These are phyloP conservation scores for Gossypium ekmanianum DNA, from an alignment of 345 rosid genomes.

Conservation along the genomic window DNA sequence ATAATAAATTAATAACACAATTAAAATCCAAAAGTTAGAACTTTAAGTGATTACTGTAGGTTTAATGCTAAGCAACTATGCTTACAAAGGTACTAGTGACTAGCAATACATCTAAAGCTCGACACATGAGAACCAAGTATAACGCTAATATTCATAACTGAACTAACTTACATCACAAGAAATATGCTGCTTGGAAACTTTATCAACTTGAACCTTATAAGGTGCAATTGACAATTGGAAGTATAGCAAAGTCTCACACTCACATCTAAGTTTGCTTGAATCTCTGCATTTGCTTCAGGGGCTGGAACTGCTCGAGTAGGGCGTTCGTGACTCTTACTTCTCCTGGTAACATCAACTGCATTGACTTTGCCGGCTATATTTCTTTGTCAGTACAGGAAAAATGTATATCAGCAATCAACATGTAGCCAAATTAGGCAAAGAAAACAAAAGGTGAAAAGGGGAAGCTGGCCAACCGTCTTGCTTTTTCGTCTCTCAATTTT, in stretches of 20 bases:
- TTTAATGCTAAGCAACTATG: not conserved
- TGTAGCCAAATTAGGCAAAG: constrained; percentile 10
- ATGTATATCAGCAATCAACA: constrained; percentile 22
- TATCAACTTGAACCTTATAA: not conserved
- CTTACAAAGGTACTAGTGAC: not conserved
- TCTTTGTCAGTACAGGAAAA: constrained; percentile 42
- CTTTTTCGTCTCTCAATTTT: constrained; percentile 72
- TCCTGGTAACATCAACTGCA: constrained; percentile 56
- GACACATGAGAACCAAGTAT: not conserved
- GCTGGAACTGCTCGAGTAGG: constrained; percentile 64
- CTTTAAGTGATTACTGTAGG: not conserved
- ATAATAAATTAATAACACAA: too few species aligned
- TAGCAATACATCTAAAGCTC: not conserved
- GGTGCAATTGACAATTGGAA: constrained; percentile 1
- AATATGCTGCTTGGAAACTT: not conserved
- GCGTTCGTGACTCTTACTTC: constrained; percentile 47
- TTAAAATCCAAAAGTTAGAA: too few species aligned
- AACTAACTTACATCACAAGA: not conserved
- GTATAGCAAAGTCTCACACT: not conserved
- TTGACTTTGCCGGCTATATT: constrained; percentile 41
- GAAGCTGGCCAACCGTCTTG: constrained; percentile 57
- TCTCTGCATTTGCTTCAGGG: constrained; percentile 88
- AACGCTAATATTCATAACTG: not conserved
- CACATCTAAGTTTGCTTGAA: constrained; percentile 62
- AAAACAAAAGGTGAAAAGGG: constrained; percentile 10